Conservation (phyloP, 202 grass and related monocot genomes). For the Elaeis oleifera region DNA sequence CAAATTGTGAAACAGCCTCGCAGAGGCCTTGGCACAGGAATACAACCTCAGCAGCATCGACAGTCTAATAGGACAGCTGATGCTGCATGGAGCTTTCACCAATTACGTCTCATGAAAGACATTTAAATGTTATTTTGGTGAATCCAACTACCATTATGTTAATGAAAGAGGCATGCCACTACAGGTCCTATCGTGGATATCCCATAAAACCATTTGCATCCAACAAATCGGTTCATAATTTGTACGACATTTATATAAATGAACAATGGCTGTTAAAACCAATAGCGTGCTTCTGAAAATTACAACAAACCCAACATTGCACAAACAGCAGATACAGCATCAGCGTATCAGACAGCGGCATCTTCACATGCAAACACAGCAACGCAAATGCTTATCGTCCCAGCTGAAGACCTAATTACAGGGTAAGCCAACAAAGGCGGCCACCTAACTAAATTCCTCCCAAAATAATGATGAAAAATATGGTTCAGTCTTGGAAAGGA, state of each 20-base stretch:
- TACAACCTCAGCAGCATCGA: too few species aligned
- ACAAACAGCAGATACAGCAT: slow-evolving; percentile 2
- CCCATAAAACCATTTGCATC: too few species aligned
- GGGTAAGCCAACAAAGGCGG: slow-evolving; percentile 39
- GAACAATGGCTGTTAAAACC: slow-evolving; percentile 13
- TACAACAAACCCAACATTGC: slow-evolving; percentile 13
- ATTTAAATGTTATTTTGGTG: too few species aligned
- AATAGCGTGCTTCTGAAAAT: slow-evolving; percentile 25
- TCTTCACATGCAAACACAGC: neutral
- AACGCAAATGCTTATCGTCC: neutral
- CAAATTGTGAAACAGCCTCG: too few species aligned
- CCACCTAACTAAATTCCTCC: slow-evolving; percentile 51
- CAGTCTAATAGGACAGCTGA: too few species aligned
- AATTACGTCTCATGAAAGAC: too few species aligned
- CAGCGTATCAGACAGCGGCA: neutral
- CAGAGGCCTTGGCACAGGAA: too few species aligned
- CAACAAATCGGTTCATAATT: too few species aligned
- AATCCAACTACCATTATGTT: too few species aligned
- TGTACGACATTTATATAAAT: slow-evolving; percentile 5
- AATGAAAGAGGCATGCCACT: too few species aligned
- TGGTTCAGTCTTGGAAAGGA: slow-evolving; percentile 9
- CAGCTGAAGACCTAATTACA: slow-evolving; percentile 42
- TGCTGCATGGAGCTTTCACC: too few species aligned
- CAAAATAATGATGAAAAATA: slow-evolving; percentile 47
- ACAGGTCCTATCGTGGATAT: too few species aligned